These are phyloP conservation scores for Colletotrichum orbiculare DNA, from an alignment of 2,329 filamentous ascomycete species.

Conservation along the genomic window DNA sequence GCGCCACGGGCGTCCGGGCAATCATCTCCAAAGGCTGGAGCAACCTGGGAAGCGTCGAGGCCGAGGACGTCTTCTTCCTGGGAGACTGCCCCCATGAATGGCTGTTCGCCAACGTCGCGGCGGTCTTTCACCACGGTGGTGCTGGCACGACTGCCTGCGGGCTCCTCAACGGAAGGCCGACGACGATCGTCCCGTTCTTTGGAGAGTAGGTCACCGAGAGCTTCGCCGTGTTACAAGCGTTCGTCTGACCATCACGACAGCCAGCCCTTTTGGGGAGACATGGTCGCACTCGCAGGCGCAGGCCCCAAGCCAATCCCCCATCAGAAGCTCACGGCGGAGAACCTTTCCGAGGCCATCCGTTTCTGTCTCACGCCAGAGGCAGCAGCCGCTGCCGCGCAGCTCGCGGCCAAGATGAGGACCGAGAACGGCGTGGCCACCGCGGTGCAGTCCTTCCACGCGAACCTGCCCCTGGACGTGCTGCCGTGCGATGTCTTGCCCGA, in stretches of 20 bases:
- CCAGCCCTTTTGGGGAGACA: constrained; percentile 58
- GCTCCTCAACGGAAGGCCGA: constrained; percentile 60
- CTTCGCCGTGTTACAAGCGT: too few species aligned
- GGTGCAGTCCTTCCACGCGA: constrained; percentile 52
- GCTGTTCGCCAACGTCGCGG: constrained; percentile 65
- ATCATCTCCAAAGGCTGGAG: constrained; percentile 37
- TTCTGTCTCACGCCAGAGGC: constrained; percentile 48
- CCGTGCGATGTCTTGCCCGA: constrained; percentile 53
- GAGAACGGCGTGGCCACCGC: constrained; percentile 52
- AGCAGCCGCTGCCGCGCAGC: constrained; percentile 43
- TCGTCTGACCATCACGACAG: constrained; percentile 13
- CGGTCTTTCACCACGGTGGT: constrained; percentile 68
- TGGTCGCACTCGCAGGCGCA: constrained; percentile 53
- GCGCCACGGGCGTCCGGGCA: constrained; percentile 27
- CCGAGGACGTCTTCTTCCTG: constrained; percentile 56
- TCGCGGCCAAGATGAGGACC: constrained; percentile 48
- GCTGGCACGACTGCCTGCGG: constrained; percentile 68
- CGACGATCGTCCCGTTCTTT: constrained; percentile 64
- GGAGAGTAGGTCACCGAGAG: constrained; percentile 43
- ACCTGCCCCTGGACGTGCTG: constrained; percentile 48
- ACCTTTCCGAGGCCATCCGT: constrained; percentile 49
- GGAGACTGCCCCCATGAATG: constrained; percentile 66
- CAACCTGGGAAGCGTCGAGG: constrained; percentile 31
- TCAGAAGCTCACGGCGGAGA: constrained; percentile 47
- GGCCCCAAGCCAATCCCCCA: constrained; percentile 52